Evolutionary conservation across 352 stramenopile genomes (phyloP).

Genomic region (Phytopythium helicoides): DNA sequence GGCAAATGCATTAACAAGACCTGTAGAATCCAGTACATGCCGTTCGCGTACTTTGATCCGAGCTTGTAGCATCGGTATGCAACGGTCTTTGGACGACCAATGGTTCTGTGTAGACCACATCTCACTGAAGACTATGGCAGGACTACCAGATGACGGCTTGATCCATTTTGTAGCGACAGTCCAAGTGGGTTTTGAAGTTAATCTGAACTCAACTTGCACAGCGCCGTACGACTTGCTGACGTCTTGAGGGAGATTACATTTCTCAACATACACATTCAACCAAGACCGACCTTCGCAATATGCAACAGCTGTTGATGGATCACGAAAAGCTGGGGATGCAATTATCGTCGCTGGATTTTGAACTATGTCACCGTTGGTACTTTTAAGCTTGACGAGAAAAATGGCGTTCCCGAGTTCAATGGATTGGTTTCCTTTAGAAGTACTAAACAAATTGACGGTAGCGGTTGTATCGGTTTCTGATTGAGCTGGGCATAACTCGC

Average conservation of each 20-base stretch:
- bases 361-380: no score
- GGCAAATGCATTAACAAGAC: no score
- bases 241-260: not conserved
- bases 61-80: not conserved
- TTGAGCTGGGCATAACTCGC: no score
- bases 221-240: not conserved
- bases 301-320: not conserved
- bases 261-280: not conserved
- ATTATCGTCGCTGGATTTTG: not conserved
- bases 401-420: no score
- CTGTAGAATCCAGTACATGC: not conserved
- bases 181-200: not conserved
- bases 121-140: not conserved
- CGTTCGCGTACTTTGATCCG: not conserved
- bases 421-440: no score
- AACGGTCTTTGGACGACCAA: conserved; percentile 2
- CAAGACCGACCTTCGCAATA: not conserved
- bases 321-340: not conserved
- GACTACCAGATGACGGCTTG: not conserved
- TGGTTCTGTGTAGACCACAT: not conserved
- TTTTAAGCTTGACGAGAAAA: no score
- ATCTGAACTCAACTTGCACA: not conserved
- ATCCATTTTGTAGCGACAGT: not conserved
- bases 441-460: no score
- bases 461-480: no score